Conservation (phyloP, 2,329 filamentous ascomycete genomes). For the Nemania sp. region DNA sequence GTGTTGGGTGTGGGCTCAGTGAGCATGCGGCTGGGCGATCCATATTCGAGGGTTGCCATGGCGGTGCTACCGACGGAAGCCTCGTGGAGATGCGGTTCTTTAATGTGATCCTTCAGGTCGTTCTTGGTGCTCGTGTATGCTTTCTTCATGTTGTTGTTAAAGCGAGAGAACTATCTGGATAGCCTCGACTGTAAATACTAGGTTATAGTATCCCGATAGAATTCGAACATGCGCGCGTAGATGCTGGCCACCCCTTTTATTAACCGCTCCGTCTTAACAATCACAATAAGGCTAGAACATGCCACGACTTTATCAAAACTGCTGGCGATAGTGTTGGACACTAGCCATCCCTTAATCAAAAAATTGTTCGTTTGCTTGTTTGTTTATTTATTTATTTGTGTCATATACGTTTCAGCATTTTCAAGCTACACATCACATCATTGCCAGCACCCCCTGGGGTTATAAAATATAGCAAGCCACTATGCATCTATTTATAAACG, state of each 20-base stretch:
- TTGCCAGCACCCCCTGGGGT: too few species aligned
- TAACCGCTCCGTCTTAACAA: conserved; percentile 22
- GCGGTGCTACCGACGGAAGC: conserved; percentile 17
- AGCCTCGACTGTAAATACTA: conserved; percentile 24
- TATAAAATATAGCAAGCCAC: too few species aligned
- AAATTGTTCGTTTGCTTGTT: too few species aligned
- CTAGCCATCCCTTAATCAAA: too few species aligned
- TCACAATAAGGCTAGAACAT: conserved; percentile 17
- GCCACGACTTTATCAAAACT: conserved; percentile 26
- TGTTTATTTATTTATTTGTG: too few species aligned
- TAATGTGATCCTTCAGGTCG: conserved; percentile 18
- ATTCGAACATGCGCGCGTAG: conserved; percentile 26
- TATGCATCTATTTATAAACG: too few species aligned
- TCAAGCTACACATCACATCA: too few species aligned
- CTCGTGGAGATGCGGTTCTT: conserved; percentile 22
- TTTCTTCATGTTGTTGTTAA: conserved; percentile 19
- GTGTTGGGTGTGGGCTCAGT: conserved; percentile 4
- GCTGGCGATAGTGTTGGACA: conserved; percentile 12
- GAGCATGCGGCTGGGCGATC: background rate
- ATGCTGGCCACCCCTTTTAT: conserved; percentile 24
- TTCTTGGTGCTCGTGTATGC: background rate
- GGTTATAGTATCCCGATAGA: conserved; percentile 20
- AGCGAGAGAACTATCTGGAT: conserved; percentile 16
- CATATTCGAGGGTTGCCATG: conserved; percentile 10
- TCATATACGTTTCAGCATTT: too few species aligned